Percentiles rank a stretch among this genome's conserved stretches.
Conservation (phyloP, 176 grass and related monocot species). For the Juncus effusus region DNA sequence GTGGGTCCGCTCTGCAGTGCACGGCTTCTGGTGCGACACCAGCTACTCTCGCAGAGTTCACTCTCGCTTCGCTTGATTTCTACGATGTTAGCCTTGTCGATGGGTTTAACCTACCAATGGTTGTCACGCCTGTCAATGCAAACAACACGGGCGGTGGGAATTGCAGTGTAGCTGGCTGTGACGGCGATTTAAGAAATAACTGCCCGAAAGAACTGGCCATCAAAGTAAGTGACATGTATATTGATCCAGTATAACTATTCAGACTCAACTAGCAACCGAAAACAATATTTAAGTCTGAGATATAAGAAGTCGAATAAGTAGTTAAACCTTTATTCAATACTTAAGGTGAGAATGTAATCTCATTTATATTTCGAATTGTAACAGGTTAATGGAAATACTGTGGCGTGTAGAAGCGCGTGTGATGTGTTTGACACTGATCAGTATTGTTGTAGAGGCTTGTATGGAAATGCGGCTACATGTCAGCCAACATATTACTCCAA, state of each 20-base stretch:
- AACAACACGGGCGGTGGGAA: slow-evolving; percentile 25
- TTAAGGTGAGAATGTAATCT: not conserved
- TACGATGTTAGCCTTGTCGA: slow-evolving; percentile 61
- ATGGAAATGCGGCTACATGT: slow-evolving; percentile 48
- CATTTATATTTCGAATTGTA: not conserved
- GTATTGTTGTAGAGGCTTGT: slow-evolving; percentile 69
- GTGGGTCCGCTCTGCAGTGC: slow-evolving; percentile 52
- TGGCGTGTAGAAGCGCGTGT: slow-evolving; percentile 84
- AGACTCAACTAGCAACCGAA: not conserved
- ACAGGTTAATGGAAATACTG: slow-evolving; percentile 31
- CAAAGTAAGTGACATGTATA: slow-evolving; percentile 17
- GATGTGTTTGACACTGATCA: slow-evolving; percentile 78
- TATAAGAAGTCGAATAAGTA: too few relatives aligned
- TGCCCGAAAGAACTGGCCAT: slow-evolving; percentile 64
- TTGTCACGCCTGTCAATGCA: slow-evolving; percentile 41
- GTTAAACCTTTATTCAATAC: not conserved
- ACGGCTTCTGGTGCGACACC: slow-evolving; percentile 45
- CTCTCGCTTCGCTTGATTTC: slow-evolving; percentile 37
- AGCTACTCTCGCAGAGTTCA: slow-evolving; percentile 79
- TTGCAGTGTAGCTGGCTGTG: slow-evolving; percentile 61
- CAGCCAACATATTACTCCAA: slow-evolving; percentile 70
- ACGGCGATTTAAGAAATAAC: slow-evolving; percentile 41
- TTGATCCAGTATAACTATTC: not conserved
- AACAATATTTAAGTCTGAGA: not conserved
- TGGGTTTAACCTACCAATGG: slow-evolving; percentile 41